A percentile compares a stretch with the other conserved stretches of the same genome.
Conservation (phyloP, 495 filamentous ascomycete genomes). For the Talaromyces trachyspermus region DNA sequence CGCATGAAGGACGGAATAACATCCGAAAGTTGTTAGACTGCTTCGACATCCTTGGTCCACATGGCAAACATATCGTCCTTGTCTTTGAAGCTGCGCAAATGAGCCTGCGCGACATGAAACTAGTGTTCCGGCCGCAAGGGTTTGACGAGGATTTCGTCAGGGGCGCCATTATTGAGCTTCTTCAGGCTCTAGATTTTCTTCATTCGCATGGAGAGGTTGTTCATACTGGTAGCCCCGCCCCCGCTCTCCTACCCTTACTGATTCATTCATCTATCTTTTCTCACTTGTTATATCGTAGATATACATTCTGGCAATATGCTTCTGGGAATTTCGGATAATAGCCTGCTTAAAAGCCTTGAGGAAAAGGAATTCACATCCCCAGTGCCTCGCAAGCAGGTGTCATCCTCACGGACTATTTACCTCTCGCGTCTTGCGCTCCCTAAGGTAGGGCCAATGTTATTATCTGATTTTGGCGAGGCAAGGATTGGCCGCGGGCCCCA, state of each 20-base stretch:
- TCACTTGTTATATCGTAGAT: slow-evolving; percentile 34
- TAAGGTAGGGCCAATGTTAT: slow-evolving; percentile 16
- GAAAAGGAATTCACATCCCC: slow-evolving; percentile 22
- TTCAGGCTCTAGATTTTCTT: slow-evolving; percentile 32
- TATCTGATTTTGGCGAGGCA: slow-evolving; percentile 36
- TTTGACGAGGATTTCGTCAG: slow-evolving; percentile 21
- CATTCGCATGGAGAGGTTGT: slow-evolving; percentile 29
- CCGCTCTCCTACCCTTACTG: slow-evolving; percentile 1
- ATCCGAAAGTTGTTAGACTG: slow-evolving; percentile 24
- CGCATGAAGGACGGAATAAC: slow-evolving; percentile 19
- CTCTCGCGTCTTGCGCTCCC: slow-evolving; percentile 24
- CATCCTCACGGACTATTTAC: slow-evolving; percentile 27
- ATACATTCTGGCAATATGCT: slow-evolving; percentile 36
- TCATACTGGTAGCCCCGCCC: slow-evolving; percentile 24
- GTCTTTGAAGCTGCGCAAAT: slow-evolving; percentile 24
- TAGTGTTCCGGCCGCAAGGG: slow-evolving; percentile 13
- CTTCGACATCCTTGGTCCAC: slow-evolving; percentile 21
- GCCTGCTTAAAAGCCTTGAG: slow-evolving; percentile 22
- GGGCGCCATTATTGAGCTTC: slow-evolving; percentile 19
- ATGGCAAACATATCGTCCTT: slow-evolving; percentile 19
- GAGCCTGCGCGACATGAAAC: slow-evolving; percentile 23
- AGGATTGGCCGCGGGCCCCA: slow-evolving; percentile 19
- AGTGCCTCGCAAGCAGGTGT: slow-evolving; percentile 25
- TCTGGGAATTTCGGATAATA: slow-evolving; percentile 24
- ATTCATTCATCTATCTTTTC: too few species aligned